Percentiles rank a stretch among this genome's conserved stretches.
Conservation (phyloP, 2,329 filamentous ascomycete species). For the Aspergillus sp. region DNA sequence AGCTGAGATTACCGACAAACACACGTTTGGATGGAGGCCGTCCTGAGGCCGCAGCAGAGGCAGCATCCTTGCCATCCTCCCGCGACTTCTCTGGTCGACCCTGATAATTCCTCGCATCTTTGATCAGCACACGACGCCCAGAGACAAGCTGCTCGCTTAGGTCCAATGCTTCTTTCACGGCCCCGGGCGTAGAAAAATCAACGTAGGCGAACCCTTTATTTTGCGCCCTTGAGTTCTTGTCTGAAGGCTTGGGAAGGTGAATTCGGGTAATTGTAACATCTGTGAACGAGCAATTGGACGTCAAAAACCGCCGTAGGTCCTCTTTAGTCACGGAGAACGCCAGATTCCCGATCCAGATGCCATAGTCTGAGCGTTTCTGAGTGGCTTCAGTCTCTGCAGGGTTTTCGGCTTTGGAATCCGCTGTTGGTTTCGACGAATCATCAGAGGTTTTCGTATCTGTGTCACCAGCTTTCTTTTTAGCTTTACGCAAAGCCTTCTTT, state of each 20-base stretch:
- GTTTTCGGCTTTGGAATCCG: conserved; percentile 42
- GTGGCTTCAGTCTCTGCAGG: conserved; percentile 26
- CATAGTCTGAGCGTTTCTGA: conserved; percentile 68
- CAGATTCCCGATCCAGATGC: conserved; percentile 95
- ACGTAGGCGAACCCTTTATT: conserved; percentile 98
- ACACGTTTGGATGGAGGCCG: conserved; percentile 75
- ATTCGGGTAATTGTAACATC: conserved; percentile 77
- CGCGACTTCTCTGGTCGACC: conserved; percentile 74
- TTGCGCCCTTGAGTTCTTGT: conserved; percentile 55
- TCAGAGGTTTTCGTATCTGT: conserved; percentile 11
- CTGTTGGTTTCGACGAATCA: conserved; percentile 18
- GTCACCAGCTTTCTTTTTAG: conserved; percentile 65
- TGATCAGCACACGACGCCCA: conserved; percentile 84
- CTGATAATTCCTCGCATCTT: conserved; percentile 85
- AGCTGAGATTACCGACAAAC: conserved; percentile 88
- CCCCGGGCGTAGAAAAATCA: conserved; percentile 72
- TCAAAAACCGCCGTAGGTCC: conserved; percentile 77
- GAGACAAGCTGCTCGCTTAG: conserved; percentile 80
- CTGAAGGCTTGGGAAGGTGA: conserved; percentile 67
- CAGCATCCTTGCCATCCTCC: conserved; percentile 33
- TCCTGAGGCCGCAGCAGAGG: conserved; percentile 35
- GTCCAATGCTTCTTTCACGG: conserved; percentile 74
- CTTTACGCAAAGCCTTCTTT: conserved; percentile 84
- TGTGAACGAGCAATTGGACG: conserved; percentile 64
- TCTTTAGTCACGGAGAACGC: conserved; percentile 76